Conservation (phyloP, 495 filamentous ascomycete species). For the Trichocladium antarcticum region DNA sequence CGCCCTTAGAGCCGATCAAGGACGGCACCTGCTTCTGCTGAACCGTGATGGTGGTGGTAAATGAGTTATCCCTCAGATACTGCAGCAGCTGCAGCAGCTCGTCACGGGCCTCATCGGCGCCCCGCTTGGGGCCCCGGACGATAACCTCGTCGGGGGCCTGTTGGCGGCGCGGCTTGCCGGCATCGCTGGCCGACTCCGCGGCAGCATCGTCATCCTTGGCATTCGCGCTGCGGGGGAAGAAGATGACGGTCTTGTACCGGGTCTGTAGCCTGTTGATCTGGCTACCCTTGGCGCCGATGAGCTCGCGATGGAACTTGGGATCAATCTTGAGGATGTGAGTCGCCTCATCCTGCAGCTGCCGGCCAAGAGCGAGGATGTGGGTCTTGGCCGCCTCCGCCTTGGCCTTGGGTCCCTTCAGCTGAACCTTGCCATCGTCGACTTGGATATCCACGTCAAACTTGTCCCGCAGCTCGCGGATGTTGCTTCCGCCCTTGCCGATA, state of each 20-base stretch:
- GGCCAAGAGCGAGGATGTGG: constrained; percentile 62
- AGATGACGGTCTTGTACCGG: constrained; percentile 82
- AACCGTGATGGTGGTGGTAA: constrained; percentile 66
- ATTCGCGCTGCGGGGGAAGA: constrained; percentile 70
- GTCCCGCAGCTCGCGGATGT: constrained; percentile 89
- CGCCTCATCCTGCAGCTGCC: constrained; percentile 76
- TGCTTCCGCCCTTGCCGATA: constrained; percentile 84
- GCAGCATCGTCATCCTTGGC: constrained; percentile 57
- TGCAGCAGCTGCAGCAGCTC: constrained; percentile 79
- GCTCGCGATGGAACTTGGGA: constrained; percentile 71
- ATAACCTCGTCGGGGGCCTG: constrained; percentile 84
- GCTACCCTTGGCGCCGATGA: constrained; percentile 80
- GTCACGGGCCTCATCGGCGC: constrained; percentile 78
- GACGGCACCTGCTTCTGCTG: constrained; percentile 79
- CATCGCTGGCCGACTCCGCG: constrained; percentile 60
- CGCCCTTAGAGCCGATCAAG: constrained; percentile 79
- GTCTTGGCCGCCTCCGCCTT: constrained; percentile 70
- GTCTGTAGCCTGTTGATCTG: constrained; percentile 88
- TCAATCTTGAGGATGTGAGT: constrained; percentile 80
- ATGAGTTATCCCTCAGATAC: constrained; percentile 75
- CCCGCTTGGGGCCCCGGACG: constrained; percentile 79
- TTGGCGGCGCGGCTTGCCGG: constrained; percentile 54
- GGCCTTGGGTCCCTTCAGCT: constrained; percentile 49
- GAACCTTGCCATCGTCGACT: constrained; percentile 60
- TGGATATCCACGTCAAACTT: constrained; percentile 97